phyloP scores from a whole-genome alignment of 164 flowering plant genomes.

The Warburgia ugandensis region DNA sequence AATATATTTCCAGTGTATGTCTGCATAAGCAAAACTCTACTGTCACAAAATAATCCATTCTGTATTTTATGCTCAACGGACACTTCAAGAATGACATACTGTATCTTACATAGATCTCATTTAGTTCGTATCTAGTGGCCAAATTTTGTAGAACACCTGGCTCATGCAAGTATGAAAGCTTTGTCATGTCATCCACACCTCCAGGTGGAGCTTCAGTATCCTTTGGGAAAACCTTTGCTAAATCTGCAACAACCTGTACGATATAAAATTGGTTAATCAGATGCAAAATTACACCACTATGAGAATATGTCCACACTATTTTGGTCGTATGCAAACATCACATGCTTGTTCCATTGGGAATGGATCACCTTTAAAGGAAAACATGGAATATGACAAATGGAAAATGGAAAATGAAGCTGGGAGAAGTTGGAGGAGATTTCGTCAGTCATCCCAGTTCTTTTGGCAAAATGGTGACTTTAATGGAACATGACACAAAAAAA shows the following conservation, averaged over 20 bases:
- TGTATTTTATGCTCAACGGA: too few relatives aligned
- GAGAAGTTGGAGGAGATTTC: too few relatives aligned
- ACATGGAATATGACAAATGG: too few relatives aligned
- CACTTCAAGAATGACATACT: too few relatives aligned
- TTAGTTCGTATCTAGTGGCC: slow-evolving; percentile 88
- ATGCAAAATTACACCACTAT: neutral
- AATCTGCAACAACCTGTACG: slow-evolving; percentile 59
- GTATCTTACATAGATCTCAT: slow-evolving; percentile 89
- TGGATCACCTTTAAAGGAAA: too few relatives aligned
- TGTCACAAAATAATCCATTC: too few relatives aligned
- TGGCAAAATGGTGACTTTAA: too few relatives aligned
- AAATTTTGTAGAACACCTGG: slow-evolving; percentile 94
- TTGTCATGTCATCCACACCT: slow-evolving; percentile 99
- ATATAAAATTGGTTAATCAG: slow-evolving; percentile 3
- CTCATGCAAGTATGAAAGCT: slow-evolving; percentile 96
- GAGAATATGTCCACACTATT: neutral
- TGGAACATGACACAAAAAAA: too few relatives aligned
- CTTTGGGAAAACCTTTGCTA: slow-evolving; percentile 78
- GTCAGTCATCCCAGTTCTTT: too few relatives aligned
- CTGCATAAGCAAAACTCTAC: slow-evolving; percentile 38
- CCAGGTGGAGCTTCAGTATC: slow-evolving; percentile 97
- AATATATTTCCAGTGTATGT: slow-evolving; percentile 97
- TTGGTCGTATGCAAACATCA: too few relatives aligned
- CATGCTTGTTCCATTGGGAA: too few relatives aligned
- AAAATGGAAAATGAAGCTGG: too few relatives aligned